These are phyloP conservation scores for Fusarium solani-melongenae DNA, from an alignment of 2,329 filamentous ascomycete species.

Conservation along the genomic window DNA sequence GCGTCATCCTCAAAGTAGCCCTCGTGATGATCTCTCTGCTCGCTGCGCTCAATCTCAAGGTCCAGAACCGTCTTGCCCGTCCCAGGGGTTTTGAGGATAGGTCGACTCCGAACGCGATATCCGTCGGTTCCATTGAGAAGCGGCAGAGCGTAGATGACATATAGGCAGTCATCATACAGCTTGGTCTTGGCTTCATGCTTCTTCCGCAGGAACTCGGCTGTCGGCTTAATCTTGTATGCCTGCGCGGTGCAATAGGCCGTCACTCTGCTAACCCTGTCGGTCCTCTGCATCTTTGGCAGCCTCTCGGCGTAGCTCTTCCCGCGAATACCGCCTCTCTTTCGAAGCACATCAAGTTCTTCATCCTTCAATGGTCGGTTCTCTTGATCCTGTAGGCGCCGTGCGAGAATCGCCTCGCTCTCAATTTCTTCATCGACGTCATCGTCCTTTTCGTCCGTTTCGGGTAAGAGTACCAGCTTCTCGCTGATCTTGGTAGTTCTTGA, in stretches of 20 bases:
- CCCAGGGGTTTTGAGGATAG: constrained; percentile 90
- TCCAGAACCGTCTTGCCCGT: constrained; percentile 90
- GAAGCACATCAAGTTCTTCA: constrained; percentile 73
- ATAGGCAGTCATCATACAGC: constrained; percentile 96
- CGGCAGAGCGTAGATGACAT: constrained; percentile 93
- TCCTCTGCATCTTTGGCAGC: constrained; percentile 85
- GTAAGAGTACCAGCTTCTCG: constrained; percentile 95
- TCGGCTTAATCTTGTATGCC: constrained; percentile 87
- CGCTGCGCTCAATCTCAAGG: constrained; percentile 94
- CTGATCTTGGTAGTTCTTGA: constrained; percentile 92
- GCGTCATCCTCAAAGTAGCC: constrained; percentile 86
- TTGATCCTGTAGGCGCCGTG: constrained; percentile 60
- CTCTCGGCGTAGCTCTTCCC: constrained; percentile 96
- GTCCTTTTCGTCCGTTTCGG: constrained; percentile 77
- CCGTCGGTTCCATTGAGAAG: constrained; percentile 87
- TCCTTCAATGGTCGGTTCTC: constrained; percentile 74
- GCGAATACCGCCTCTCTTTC: constrained; percentile 68
- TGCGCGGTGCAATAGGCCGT: constrained; percentile 98
- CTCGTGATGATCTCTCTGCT: constrained; percentile 88
- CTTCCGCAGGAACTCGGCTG: constrained; percentile 88
- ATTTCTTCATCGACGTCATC: constrained; percentile 67
- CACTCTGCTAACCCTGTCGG: constrained; percentile 87
- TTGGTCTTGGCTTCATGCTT: constrained; percentile 93
- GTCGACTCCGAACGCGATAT: constrained; percentile 88
- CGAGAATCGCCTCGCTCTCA: constrained; percentile 55